Evolutionary conservation across 805 yeast genomes (phyloP).

Genomic region (Yarrowia bubula): DNA sequence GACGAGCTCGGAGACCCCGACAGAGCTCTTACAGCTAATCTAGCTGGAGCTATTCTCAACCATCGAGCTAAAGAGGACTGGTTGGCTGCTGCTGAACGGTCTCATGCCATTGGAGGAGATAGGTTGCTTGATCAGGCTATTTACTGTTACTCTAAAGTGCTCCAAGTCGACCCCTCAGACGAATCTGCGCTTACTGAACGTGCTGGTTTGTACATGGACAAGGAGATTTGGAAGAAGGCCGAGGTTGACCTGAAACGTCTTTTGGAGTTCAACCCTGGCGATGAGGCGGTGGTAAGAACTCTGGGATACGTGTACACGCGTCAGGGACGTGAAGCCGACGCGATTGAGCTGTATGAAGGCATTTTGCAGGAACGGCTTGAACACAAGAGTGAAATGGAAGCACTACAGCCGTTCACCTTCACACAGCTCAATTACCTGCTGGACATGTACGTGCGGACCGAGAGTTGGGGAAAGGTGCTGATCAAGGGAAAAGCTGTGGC

Average conservation of each 20-base stretch:
- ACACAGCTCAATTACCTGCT: conserved; percentile 80
- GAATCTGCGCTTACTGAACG: conserved; percentile 75
- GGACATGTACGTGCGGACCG: conserved; percentile 72
- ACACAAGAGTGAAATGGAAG: conserved; percentile 30
- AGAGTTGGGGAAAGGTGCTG: conserved; percentile 62
- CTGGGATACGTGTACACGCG: conserved; percentile 44
- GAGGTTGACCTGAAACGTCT: conserved; percentile 34
- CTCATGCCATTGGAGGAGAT: conserved; percentile 54
- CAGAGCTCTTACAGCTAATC: conserved; percentile 39
- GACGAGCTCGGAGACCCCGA: conserved; percentile 46
- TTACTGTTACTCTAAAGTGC: conserved; percentile 75
- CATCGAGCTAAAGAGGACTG: conserved; percentile 79
- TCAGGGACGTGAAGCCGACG: conserved; percentile 62
- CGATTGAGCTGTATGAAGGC: conserved; percentile 65
- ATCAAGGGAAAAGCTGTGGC: conserved; percentile 66
- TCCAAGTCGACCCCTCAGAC: conserved; percentile 78
- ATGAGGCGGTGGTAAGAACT: conserved; percentile 28
- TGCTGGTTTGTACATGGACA: conserved; percentile 43
- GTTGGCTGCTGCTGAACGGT: conserved; percentile 83
- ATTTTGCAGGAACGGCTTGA: conserved; percentile 47
- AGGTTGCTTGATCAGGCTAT: conserved; percentile 51
- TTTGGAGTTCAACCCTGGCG: conserved; percentile 25
- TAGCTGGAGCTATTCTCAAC: conserved; percentile 66
- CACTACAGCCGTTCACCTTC: conserved; percentile 63
- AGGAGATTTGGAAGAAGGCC: conserved; percentile 35